These are phyloP conservation scores for Pneumocystis murina DNA, from an alignment of 1,139 yeast genomes.

Conservation along the genomic window DNA sequence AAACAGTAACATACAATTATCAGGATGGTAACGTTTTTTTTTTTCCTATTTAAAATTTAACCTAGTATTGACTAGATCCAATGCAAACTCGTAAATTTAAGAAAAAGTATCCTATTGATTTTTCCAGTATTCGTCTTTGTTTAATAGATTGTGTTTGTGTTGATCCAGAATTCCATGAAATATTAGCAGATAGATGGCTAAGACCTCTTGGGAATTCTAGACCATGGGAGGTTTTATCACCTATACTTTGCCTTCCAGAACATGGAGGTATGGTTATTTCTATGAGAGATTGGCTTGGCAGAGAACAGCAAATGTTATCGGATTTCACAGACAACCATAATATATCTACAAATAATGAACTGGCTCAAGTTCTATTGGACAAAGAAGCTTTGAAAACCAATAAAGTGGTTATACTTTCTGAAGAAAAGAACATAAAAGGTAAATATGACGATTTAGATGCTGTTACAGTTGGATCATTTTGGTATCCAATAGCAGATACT, in stretches of 20 bases:
- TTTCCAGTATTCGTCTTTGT: conserved; percentile 76
- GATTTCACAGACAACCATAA: conserved; percentile 4
- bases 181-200: conserved; percentile 81
- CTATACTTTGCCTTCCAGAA: conserved; percentile 76
- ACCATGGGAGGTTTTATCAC: conserved; percentile 69
- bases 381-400: conserved; percentile 70
- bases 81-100: conserved; percentile 65
- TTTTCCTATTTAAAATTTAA: background rate
- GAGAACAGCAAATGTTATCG: conserved; percentile 39
- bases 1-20: conserved; percentile 83
- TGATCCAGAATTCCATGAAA: conserved; percentile 85
- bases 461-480: conserved; percentile 78
- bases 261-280: conserved; percentile 95
- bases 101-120: conserved; percentile 63
- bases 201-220: conserved; percentile 75
- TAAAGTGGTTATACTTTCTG: conserved; percentile 49
- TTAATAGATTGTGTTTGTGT: conserved; percentile 80
- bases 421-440: conserved; percentile 29
- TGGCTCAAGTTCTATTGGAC: conserved; percentile 64
- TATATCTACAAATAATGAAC: conserved; percentile 16
- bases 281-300: conserved; percentile 78
- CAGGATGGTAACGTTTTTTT: conserved; percentile 33
- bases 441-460: conserved; percentile 24
- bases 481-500: conserved; percentile 87
- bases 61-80: conserved; percentile 36